A percentile compares a stretch with the other conserved stretches of the same genome.
phyloP scores from a whole-genome alignment of 148 eudicot genomes.

The Vaccinium vitisidaea region DNA sequence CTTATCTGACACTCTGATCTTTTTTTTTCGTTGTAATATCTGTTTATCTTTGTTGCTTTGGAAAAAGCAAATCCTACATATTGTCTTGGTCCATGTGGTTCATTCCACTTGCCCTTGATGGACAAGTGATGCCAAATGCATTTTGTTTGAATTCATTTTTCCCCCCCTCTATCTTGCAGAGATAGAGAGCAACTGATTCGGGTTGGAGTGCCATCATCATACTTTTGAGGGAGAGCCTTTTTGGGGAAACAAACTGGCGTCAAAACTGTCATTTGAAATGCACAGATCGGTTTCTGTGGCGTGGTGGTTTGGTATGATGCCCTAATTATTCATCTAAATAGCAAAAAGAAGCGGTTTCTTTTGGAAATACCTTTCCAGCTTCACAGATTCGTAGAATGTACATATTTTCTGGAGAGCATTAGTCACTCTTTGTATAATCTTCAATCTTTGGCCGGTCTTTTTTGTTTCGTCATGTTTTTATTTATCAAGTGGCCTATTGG shows the following conservation, averaged over 20 bases:
- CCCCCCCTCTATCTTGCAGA: constrained; percentile 11
- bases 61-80: not conserved
- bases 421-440: constrained; percentile 13
- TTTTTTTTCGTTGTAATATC: not conserved
- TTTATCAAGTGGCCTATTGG: not conserved
- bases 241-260: not conserved
- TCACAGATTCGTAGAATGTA: not conserved
- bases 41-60: not conserved
- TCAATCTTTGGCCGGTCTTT: not conserved
- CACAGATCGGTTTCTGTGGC: not conserved
- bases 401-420: not conserved
- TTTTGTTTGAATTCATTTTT: not conserved
- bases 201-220: not conserved
- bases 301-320: not conserved
- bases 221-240: too few species aligned
- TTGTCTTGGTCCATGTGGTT: not conserved
- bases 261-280: not conserved
- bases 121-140: not conserved
- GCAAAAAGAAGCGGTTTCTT: not conserved
- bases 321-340: not conserved
- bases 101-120: not conserved
- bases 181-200: not conserved
- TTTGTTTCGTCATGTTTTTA: not conserved
- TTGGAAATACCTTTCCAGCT: constrained; percentile 1
- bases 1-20: not conserved